Percentiles rank a stretch among this genome's conserved stretches.
Conservation (phyloP, 768 basidiomycete genomes). For the Sistotremastrum niveocremeum region DNA sequence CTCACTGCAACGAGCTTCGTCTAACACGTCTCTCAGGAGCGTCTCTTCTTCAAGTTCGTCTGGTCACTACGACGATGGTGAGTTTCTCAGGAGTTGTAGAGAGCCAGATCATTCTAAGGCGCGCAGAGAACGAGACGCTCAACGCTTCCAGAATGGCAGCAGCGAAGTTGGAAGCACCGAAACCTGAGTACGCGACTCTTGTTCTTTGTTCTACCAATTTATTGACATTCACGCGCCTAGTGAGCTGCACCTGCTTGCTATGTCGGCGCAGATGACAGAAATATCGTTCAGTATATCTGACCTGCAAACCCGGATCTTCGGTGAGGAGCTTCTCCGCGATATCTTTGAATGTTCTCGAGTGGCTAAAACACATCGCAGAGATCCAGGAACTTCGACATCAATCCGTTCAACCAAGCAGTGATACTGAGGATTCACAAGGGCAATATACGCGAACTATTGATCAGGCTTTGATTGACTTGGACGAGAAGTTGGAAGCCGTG, state of each 20-base stretch:
- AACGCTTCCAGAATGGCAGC: too few relatives aligned
- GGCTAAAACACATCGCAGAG: constrained; percentile 30
- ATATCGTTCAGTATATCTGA: constrained; percentile 78
- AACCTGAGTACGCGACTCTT: too few relatives aligned
- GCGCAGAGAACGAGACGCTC: too few relatives aligned
- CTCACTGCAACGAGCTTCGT: too few relatives aligned
- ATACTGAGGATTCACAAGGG: constrained; percentile 22
- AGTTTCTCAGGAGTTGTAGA: too few relatives aligned
- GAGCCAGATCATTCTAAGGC: too few relatives aligned
- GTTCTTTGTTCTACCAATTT: too few relatives aligned
- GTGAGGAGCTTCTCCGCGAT: constrained; percentile 25
- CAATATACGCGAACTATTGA: constrained; percentile 63
- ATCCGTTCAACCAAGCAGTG: constrained; percentile 44
- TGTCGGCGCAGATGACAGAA: constrained; percentile 80
- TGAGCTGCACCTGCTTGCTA: constrained; percentile 60
- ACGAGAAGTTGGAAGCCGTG: constrained; percentile 65
- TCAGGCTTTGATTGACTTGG: constrained; percentile 63
- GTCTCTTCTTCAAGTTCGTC: too few relatives aligned
- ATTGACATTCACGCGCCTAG: constrained; percentile 19
- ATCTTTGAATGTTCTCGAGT: not conserved
- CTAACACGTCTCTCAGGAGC: too few relatives aligned
- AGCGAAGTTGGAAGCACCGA: too few relatives aligned
- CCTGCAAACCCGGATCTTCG: constrained; percentile 85
- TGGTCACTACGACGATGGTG: too few relatives aligned
- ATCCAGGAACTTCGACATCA: constrained; percentile 90